Evolutionary conservation across 441 rosid species (phyloP), one percentile per base, ranked within the genome.

Genomic region (Jatropha multifida): DNA sequence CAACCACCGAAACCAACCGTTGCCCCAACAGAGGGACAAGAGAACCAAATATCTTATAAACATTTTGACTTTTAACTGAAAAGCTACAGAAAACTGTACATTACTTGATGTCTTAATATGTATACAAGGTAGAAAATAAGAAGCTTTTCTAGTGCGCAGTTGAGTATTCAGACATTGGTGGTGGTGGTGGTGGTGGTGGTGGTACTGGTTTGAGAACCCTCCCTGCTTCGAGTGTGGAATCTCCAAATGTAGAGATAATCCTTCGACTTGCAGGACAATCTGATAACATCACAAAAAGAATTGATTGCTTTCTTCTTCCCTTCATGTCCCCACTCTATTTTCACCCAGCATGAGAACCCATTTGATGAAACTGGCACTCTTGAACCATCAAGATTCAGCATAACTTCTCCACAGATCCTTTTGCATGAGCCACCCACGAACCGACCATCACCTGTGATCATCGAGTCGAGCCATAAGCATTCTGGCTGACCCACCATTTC

Each of bases 401-500:
- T 75, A 74, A 95, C 98, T 78, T 89, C 93, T 6, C 99, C 97
- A 56, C 96, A 86, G 7, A 95, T 95, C 85, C 97, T 90, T 80
- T 82, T 89, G 76, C 85, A 75, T 61, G 84, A 55, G 64, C 74
- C 68, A 58, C 76, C 71, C 3, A 79, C 52, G n/a, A 4, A 13
- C 23, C 72, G 46, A 18, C 86, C 84, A 46, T 68, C 83, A 8
- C 67, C 65, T 6, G 46, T 59, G 68, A 85, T 87, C 90, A 91
- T 83, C 0, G 91, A 81, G 41, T 89, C 93, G 17, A 95, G 87
- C 99, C 98, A 95, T 9, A 86, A 81, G 73, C 99, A 95, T 74
- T 93, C 98, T 0, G 98, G 99, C 71, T 95, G 97, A 17, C 99
- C 98, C 78, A 95, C 92, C 97, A 95, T 90, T 75, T 93, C 96